These are phyloP conservation scores for Mycena galericulata DNA, from an alignment of 768 basidiomycete species.

Conservation along the genomic window DNA sequence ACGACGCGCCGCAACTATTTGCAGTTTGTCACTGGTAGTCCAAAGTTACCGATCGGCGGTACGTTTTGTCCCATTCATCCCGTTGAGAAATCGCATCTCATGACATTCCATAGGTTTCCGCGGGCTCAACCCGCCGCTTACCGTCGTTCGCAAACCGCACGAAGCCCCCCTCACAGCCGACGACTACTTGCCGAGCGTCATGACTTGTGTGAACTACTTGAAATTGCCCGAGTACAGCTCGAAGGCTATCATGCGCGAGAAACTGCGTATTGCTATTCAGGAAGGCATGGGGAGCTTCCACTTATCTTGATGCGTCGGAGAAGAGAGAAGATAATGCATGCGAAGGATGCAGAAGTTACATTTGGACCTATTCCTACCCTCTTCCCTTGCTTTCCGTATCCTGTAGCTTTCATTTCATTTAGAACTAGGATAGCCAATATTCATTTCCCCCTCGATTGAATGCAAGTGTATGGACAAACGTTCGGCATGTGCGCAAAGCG, in stretches of 20 bases:
- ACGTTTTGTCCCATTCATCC: constrained; percentile 40
- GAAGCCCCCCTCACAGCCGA: constrained; percentile 92
- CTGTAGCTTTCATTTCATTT: constrained; percentile 16
- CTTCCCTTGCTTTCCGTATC: constrained; percentile 11
- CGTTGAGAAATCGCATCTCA: not conserved
- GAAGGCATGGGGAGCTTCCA: constrained; percentile 99
- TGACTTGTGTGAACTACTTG: constrained; percentile 98
- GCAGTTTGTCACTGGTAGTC: constrained; percentile 98
- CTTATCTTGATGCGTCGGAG: constrained; percentile 73
- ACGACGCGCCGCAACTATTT: constrained; percentile 86
- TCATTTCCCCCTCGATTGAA: no score
- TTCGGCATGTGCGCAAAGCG: no score
- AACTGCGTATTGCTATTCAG: constrained; percentile 85
- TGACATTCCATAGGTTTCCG: constrained; percentile 77
- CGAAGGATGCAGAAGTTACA: constrained; percentile 14
- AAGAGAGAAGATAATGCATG: not conserved
- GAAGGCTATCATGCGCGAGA: constrained; percentile 86
- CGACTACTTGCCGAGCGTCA: constrained; percentile 95
- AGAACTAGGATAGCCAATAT: constrained; percentile 23
- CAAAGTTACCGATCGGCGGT: constrained; percentile 97
- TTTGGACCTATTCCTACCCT: constrained; percentile 19
- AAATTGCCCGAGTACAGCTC: constrained; percentile 97
- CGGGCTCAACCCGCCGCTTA: constrained; percentile 92
- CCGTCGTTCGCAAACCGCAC: constrained; percentile 97
- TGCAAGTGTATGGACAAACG: no score